A percentile compares a stretch with the other conserved stretches of the same genome.
Conservation (phyloP, 2,329 filamentous ascomycete species). For the Microdochium trichocladiopsis region DNA sequence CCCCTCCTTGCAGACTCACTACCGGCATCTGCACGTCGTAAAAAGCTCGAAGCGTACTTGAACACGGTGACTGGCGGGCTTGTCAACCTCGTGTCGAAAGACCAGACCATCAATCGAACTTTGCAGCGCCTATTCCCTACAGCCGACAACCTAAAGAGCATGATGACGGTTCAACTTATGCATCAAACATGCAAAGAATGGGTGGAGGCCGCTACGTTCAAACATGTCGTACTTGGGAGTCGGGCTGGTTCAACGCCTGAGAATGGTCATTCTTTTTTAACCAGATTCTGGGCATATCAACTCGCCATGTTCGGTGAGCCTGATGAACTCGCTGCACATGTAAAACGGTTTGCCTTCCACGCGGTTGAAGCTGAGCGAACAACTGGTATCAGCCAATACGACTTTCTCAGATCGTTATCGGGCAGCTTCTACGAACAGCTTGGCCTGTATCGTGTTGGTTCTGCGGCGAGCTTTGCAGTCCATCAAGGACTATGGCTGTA, state of each 20-base stretch:
- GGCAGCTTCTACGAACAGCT: neutral
- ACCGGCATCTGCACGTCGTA: neutral
- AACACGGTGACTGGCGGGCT: neutral
- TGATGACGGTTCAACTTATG: neutral
- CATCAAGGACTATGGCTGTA: neutral
- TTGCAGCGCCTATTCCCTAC: neutral
- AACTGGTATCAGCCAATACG: neutral
- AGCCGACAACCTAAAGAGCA: neutral
- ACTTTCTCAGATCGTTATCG: neutral
- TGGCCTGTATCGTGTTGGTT: neutral
- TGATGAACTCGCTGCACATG: neutral
- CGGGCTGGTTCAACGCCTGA: neutral
- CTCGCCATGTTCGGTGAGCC: neutral
- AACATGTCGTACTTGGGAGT: neutral
- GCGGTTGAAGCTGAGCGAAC: neutral
- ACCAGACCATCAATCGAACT: neutral
- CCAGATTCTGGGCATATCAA: neutral
- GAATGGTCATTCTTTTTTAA: neutral
- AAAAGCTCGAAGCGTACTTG: neutral
- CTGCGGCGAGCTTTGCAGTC: neutral
- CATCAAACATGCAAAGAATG: neutral
- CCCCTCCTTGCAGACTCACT: neutral
- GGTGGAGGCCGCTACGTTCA: neutral
- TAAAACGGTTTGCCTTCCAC: neutral
- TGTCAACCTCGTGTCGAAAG: neutral